Base-by-base conservation (phyloP, 2,329 filamentous ascomycete species). In the Penicillium sp. region DNA sequence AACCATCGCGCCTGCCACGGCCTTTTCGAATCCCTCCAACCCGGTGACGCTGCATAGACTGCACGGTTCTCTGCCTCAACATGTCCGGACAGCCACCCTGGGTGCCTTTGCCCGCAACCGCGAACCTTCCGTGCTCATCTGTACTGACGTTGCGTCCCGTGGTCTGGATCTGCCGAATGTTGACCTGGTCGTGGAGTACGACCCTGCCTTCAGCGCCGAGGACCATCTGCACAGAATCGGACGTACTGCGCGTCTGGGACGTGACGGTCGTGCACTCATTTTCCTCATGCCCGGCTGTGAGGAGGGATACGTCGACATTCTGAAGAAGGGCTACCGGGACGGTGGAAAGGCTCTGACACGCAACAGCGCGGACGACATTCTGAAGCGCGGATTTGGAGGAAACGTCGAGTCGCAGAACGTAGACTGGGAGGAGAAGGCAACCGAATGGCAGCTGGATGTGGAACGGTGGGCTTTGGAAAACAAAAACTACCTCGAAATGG, bases 171-270 rank as follows among this genome's bases (percentile, higher is more conserved):
- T 98, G 15, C 91, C 91, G 0, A 91, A 93, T 44, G 88, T 98
- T 44, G 93, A 98, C 66, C 77, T 96, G 19, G 89, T 98, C 43
- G 80, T 98, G 49, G 93, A 98, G 68, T 97, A 95, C 65, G 93
- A 98, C 64, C 90, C 93, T 0, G 88, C 93, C 2, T 97, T 97
- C 70, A 88, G 86, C 64, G 83, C 88, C 22, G 87, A 90, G 53
- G 93, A 98, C 67, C 93, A 98, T 67, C 79, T 96, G 6, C 93
- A 98, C 71, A 85, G 93, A 48, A 88, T 97, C 48, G 93, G 93
- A 48, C 86, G 93, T 67, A 98, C 93, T 10, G 93, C 93, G 3
- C 87, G 93, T 75, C 88, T 94, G 1, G 93, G 93, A 15, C 85
- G 87, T 5, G 80, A 91, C 10, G 93, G 93, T 24, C 84, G 90